Evolutionary conservation across 2,329 filamentous ascomycete species (phyloP), one percentile per base, ranked within the genome.

Genomic region (Ceratocystiopsis minuta): DNA sequence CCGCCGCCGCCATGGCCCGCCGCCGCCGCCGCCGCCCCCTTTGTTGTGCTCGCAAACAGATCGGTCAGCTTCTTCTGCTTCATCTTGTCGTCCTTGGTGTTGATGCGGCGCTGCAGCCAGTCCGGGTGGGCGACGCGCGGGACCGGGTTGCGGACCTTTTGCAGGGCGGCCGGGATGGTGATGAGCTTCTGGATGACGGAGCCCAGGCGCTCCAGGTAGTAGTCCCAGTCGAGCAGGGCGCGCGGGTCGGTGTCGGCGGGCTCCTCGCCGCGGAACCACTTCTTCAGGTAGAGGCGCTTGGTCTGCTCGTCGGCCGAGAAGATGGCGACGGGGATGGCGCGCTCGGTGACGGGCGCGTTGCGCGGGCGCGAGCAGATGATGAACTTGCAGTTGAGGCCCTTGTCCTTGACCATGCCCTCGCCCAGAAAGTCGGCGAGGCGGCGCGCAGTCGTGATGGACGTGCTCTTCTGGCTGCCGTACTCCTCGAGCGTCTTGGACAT

Each of bases 31-130:
- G 11, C 35, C 31, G 5, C 15, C 16, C 14, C 2, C 14, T 14
- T 3, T 31, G 6, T 39, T 43, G n/a, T 16, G n/a, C 80, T 80
- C 53, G 55, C 67, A 54, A 98, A 94, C 51, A 94, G 66, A 54
- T 96, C 90, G 0, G 88, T 98, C 66, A 99, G 80, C 63, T 98
- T 98, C 64, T 87, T 93, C 62, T 99, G 90, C 65, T 98, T 94
- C 68, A 96, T 80, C 56, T 80, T 87, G 62, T 99, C 90, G 44
- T 98, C 90, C 59, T 95, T 96, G 58, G 80, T 79, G 50, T 90
- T 84, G 59, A 98, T 95, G 41, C 88, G 73, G 45, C 85, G 76
- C 53, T 95, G 86, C 32, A 99, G 70, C 90, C 90, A 99, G 42
- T 98, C 92, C 0, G 90, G 90, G 60, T 98, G 92, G 7, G 82